Evolutionary conservation across 805 yeast species (phyloP), one percentile per base, ranked within the genome.

Genomic region (Wickerhamomyces rabaulensis): DNA sequence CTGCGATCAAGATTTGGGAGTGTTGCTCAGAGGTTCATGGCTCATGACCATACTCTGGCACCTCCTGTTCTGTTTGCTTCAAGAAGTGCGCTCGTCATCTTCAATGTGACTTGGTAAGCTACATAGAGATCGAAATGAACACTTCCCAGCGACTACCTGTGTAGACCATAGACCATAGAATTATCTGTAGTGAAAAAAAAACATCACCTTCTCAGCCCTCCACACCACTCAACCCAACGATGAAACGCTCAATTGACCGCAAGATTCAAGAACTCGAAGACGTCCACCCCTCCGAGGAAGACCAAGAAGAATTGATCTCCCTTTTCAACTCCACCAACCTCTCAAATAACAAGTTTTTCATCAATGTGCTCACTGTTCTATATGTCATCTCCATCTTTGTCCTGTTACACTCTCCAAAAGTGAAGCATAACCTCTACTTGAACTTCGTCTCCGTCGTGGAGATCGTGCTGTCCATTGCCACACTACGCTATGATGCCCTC

Each of bases 261-360:
- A 17, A 26, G 19, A 10, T 37, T 15, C 33, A 20, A 21, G 45
- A 36, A 42, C n/a, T 42, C 17, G 23, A 42, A 31, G 40, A 39
- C 15, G 33, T 31, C 19, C 36, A 16, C 12, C 39, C 39, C 19
- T 53, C 51, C 27, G 49, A 47, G 10, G 53, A 42, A n/a, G 58
- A 54, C 8, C 58, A 54, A 40, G 51, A 42, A n/a, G 59, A 55
- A 26, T 40, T 53, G 25, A 43, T 55, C n/a, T 48, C 50, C 13
- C 41, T 55, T 6, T 31, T 55, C 9, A 49, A 47, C 10, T 37
- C 49, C 4, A 48, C 52, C 9, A 53, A 50, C 40, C 8, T 31
- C 16, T 27, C 42, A 9, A 39, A 48, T 8, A 53, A 55, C 40
- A 39, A 29, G 13, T 20, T 38, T 19, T 55, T 46, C 46, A 52